These are phyloP conservation scores for Meira miltonrushii DNA, from an alignment of 1,284 basidiomycete species.

Conservation along the genomic window DNA sequence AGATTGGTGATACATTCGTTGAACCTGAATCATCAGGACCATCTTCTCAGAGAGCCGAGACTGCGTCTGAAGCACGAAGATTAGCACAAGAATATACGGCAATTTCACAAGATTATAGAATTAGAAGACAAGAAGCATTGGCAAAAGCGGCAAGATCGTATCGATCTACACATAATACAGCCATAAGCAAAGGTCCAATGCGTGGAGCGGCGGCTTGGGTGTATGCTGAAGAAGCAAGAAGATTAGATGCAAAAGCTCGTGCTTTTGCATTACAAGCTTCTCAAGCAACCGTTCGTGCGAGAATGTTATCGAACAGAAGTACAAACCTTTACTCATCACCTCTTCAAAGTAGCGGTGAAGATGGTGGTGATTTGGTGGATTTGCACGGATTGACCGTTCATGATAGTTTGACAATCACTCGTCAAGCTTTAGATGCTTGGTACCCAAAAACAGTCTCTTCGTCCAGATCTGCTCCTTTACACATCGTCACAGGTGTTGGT, in stretches of 20 bases:
- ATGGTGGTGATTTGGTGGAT: constrained; percentile 40
- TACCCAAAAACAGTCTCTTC: constrained; percentile 17
- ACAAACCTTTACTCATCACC: neutral
- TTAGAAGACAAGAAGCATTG: constrained; percentile 46
- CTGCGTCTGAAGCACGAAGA: neutral
- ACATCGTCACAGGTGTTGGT: constrained; percentile 53
- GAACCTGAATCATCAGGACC: neutral
- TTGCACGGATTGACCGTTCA: constrained; percentile 52
- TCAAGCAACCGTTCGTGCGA: constrained; percentile 46
- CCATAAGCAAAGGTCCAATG: constrained; percentile 20
- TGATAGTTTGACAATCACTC: constrained; percentile 50
- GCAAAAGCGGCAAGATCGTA: constrained; percentile 39
- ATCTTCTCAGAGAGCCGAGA: neutral
- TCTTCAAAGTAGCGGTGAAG: neutral
- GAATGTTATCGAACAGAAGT: constrained; percentile 16
- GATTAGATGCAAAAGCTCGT: constrained; percentile 46
- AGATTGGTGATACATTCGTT: neutral
- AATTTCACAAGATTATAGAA: constrained; percentile 41
- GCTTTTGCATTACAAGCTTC: constrained; percentile 50
- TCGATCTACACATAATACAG: constrained; percentile 14
- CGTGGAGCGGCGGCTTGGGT: constrained; percentile 31
- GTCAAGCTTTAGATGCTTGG: constrained; percentile 46
- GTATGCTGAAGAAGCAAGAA: constrained; percentile 52
- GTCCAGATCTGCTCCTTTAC: constrained; percentile 28
- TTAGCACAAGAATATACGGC: constrained; percentile 3